Evolutionary conservation across 345 rosid species (phyloP).

Genomic region (Cardamine occulta): DNA sequence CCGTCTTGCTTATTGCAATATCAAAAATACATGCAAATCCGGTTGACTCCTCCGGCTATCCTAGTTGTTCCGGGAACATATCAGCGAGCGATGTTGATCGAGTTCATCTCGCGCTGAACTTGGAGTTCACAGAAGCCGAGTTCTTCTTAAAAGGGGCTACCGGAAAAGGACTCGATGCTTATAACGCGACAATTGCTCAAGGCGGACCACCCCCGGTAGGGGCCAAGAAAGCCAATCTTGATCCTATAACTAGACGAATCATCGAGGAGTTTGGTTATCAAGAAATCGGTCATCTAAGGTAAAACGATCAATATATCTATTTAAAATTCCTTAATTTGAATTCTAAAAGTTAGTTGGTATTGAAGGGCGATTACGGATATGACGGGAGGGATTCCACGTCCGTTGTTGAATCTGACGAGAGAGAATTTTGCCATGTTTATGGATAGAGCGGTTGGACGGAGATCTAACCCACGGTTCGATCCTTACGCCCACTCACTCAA

Average conservation of each 20-base stretch:
- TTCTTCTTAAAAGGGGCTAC: conserved; percentile 55
- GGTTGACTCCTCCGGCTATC: not conserved
- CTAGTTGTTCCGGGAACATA: conserved; percentile 28
- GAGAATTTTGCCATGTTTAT: conserved; percentile 52
- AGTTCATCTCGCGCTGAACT: conserved; percentile 57
- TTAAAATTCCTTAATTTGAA: not conserved
- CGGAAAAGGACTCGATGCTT: conserved; percentile 60
- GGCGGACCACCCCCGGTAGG: conserved; percentile 70
- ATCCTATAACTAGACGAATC: conserved; percentile 43
- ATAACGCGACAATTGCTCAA: conserved; percentile 48
- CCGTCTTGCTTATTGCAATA: conserved; percentile 25
- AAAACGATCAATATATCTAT: not conserved
- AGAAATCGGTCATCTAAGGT: conserved; percentile 82
- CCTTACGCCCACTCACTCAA: conserved; percentile 59
- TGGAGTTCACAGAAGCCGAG: conserved; percentile 71
- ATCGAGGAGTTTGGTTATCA: conserved; percentile 69
- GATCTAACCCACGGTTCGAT: conserved; percentile 61
- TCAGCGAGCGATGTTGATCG: conserved; percentile 52
- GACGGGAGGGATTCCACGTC: conserved; percentile 65
- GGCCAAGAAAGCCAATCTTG: conserved; percentile 59
- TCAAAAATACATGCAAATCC: not conserved
- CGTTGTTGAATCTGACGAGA: conserved; percentile 54
- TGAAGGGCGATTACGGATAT: conserved; percentile 59
- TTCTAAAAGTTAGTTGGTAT: not conserved
- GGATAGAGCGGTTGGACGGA: conserved; percentile 55